Percentiles rank a stretch among this genome's conserved stretches.
Conservation (phyloP, 495 filamentous ascomycete species). For the Penicillium cosmopolitanum region DNA sequence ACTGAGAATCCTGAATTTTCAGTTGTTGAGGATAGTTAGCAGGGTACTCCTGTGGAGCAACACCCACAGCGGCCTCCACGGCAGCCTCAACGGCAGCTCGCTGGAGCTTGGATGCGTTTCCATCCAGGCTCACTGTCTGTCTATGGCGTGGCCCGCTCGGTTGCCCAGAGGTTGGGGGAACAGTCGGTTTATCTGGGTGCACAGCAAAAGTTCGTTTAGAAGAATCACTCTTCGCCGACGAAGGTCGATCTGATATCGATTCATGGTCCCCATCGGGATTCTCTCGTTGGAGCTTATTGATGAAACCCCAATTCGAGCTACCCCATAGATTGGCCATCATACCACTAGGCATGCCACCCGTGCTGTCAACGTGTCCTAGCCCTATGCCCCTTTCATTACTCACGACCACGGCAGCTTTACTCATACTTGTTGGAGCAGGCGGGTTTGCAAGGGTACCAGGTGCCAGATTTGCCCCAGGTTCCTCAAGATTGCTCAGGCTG, state of each 20-base stretch:
- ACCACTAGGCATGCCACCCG: conserved; percentile 75
- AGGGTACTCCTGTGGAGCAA: conserved; percentile 67
- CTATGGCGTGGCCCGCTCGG: conserved; percentile 57
- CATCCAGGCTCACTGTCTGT: conserved; percentile 80
- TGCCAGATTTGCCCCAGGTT: conserved; percentile 69
- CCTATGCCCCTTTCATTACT: conserved; percentile 73
- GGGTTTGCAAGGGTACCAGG: conserved; percentile 83
- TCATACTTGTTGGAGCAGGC: conserved; percentile 84
- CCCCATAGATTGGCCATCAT: conserved; percentile 94
- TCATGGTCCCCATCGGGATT: conserved; percentile 50
- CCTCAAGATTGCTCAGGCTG: conserved; percentile 37
- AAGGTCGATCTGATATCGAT: conserved; percentile 22
- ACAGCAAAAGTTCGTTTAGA: conserved; percentile 26
- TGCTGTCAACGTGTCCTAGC: conserved; percentile 59
- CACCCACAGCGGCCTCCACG: conserved; percentile 10
- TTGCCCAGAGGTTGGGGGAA: conserved; percentile 14
- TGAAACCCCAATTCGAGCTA: conserved; percentile 78
- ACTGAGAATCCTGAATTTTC: conserved; percentile 88
- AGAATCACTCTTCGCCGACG: conserved; percentile 37
- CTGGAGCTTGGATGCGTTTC: conserved; percentile 52
- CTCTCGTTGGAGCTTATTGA: conserved; percentile 66
- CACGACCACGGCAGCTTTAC: conserved; percentile 80
- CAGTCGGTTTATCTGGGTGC: conserved; percentile 22
- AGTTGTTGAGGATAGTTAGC: conserved; percentile 81
- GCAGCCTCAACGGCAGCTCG: conserved; percentile 32